phyloP scores from a whole-genome alignment of 208 protist species.

The Wallacemonas sp. region DNA sequence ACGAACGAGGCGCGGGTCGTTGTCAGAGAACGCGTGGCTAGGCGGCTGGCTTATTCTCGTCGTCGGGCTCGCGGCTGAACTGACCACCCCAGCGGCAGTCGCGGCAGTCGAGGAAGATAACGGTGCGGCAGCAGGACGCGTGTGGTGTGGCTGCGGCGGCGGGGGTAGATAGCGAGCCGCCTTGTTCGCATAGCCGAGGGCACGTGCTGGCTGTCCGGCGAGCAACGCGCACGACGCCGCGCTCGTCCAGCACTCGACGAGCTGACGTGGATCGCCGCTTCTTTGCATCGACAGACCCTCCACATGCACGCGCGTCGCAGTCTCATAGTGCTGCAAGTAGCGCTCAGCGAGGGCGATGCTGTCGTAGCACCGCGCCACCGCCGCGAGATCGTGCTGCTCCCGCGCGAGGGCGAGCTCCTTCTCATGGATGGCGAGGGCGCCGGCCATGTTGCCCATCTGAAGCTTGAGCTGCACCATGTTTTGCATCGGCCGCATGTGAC shows the following conservation, averaged over 20 bases:
- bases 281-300: constrained; percentile 36
- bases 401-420: constrained; percentile 40
- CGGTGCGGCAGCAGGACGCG: not conserved
- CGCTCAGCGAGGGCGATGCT: constrained; percentile 48
- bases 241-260: constrained; percentile 50
- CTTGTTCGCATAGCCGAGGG: constrained; percentile 17
- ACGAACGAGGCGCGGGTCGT: not conserved
- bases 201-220: constrained; percentile 35
- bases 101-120: no score
- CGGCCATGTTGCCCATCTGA: constrained; percentile 50
- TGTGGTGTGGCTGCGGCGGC: no score
- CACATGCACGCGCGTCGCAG: constrained; percentile 39
- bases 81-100: no score
- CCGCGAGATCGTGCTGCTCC: constrained; percentile 35
- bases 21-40: no score
- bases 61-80: not conserved
- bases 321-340: constrained; percentile 37
- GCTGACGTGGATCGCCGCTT: constrained; percentile 38
- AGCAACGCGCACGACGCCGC: constrained; percentile 36
- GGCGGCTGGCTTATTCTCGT: no score
- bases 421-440: constrained; percentile 39
- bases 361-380: constrained; percentile 35
- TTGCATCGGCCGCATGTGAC: constrained; percentile 45
- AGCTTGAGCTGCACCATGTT: constrained; percentile 55
- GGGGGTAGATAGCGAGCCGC: constrained; percentile 3